A percentile compares a stretch with the other conserved stretches of the same genome.
Evolutionary conservation across 768 basidiomycete genomes (phyloP).

Genomic region (Infundibulicybe gibba): DNA sequence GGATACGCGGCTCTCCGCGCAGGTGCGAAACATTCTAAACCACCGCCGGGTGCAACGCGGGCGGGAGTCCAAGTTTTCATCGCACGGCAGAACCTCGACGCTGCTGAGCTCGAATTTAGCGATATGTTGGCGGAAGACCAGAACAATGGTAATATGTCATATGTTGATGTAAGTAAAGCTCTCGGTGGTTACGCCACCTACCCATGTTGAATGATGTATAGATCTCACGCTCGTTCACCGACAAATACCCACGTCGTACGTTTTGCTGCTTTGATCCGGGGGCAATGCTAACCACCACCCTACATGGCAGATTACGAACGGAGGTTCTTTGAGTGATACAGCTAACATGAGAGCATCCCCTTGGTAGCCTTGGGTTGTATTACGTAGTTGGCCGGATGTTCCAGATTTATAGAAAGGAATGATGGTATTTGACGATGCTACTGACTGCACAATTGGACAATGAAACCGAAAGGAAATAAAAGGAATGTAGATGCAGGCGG

Average conservation of each 20-base stretch:
- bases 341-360: slow-evolving; percentile 35
- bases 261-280: slow-evolving; percentile 2
- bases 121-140: slow-evolving; percentile 97
- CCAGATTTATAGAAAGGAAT: slow-evolving; percentile 17
- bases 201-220: too few relatives aligned
- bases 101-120: slow-evolving; percentile 89
- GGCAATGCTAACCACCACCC: slow-evolving; percentile 1
- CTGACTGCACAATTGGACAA: slow-evolving; percentile 24
- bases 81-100: slow-evolving; percentile 92
- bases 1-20: slow-evolving; percentile 72
- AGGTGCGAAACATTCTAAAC: slow-evolving; percentile 83
- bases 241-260: slow-evolving; percentile 47
- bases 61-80: slow-evolving; percentile 58
- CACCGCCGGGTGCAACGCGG: slow-evolving; percentile 57
- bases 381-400: neutral
- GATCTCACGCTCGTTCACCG: slow-evolving; percentile 47
- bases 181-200: neutral
- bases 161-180: slow-evolving; percentile 66
- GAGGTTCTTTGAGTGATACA: slow-evolving; percentile 34
- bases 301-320: slow-evolving; percentile 29
- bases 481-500: slow-evolving; percentile 23
- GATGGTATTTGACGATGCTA: slow-evolving; percentile 22
- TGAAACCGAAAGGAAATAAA: slow-evolving; percentile 13
- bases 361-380: slow-evolving; percentile 27
- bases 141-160: slow-evolving; percentile 94